Conservation (phyloP, 1,284 basidiomycete species). For the Ceratobasidium papillatum region DNA sequence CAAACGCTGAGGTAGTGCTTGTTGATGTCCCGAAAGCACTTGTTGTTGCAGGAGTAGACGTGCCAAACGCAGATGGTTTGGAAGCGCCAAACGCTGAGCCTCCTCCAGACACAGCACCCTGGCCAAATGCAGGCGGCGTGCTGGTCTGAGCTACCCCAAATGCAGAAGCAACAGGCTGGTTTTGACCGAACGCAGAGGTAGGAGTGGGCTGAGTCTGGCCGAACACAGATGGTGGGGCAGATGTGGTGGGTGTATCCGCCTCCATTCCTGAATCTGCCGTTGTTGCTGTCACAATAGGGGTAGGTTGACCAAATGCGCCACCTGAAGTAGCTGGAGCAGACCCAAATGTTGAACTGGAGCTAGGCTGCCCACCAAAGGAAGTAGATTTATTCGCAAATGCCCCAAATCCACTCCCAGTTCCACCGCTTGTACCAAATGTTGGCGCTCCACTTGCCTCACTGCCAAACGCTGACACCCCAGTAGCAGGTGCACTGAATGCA, state of each 20-base stretch:
- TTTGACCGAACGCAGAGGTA: constrained; percentile 47
- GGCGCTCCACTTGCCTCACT: not conserved
- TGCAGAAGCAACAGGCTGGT: no score
- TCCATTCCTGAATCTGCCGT: constrained; percentile 38
- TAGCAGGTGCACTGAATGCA: constrained; percentile 19
- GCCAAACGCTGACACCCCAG: constrained; percentile 24
- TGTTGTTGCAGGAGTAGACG: constrained; percentile 44
- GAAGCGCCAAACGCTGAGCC: constrained; percentile 42
- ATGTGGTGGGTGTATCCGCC: constrained; percentile 30
- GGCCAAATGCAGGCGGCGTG: constrained; percentile 47
- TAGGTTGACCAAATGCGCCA: constrained; percentile 26
- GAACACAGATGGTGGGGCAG: constrained; percentile 47
- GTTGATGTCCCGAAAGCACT: constrained; percentile 49
- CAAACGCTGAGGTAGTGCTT: constrained; percentile 42
- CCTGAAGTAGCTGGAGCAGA: constrained; percentile 36
- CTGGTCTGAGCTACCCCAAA: constrained; percentile 41
- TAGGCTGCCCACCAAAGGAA: constrained; percentile 39
- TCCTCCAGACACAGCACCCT: constrained; percentile 46
- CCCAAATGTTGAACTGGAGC: constrained; percentile 45
- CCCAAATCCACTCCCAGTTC: constrained; percentile 53
- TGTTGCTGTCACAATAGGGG: constrained; percentile 19
- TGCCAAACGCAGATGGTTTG: constrained; percentile 47
- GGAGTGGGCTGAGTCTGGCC: constrained; percentile 43
- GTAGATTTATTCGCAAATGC: constrained; percentile 42
- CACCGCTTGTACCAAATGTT: constrained; percentile 33